Conservation (phyloP, 2,329 filamentous ascomycete genomes). For the Ambrosiella beaveri region DNA sequence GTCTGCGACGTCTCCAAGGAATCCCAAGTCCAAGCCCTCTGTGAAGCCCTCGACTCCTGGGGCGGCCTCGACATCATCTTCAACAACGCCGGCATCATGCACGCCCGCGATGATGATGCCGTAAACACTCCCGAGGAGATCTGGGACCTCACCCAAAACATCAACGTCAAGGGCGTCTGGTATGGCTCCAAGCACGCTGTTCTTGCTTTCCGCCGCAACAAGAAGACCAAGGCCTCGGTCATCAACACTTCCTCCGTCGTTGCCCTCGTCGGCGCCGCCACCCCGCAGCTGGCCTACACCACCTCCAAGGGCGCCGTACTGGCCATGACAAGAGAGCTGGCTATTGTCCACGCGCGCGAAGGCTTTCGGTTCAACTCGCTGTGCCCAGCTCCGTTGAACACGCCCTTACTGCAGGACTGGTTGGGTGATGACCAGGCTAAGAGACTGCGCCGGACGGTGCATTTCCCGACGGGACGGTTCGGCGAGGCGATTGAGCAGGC, state of each 20-base stretch:
- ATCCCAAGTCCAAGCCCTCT: slow-evolving; percentile 53
- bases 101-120: slow-evolving; percentile 63
- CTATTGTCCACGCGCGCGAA: slow-evolving; percentile 82
- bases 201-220: slow-evolving; percentile 56
- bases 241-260: slow-evolving; percentile 90
- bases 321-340: slow-evolving; percentile 75
- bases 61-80: slow-evolving; percentile 84
- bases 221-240: slow-evolving; percentile 63
- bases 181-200: slow-evolving; percentile 87
- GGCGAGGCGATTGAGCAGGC: slow-evolving; percentile 66
- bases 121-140: slow-evolving; percentile 74
- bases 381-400: slow-evolving; percentile 84
- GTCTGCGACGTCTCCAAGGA: slow-evolving; percentile 71
- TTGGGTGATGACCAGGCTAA: slow-evolving; percentile 55
- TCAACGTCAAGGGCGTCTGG: slow-evolving; percentile 99
- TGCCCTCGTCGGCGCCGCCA: slow-evolving; percentile 70
- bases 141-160: slow-evolving; percentile 84
- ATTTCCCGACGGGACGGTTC: slow-evolving; percentile 59
- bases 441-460: slow-evolving; percentile 52
- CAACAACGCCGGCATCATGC: slow-evolving; percentile 98
- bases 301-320: slow-evolving; percentile 86
- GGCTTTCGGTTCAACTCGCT: slow-evolving; percentile 78
- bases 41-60: slow-evolving; percentile 63
- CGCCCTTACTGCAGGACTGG: slow-evolving; percentile 61
- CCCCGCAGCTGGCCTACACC: slow-evolving; percentile 82